Evolutionary conservation across 257 asterid genomes (phyloP).

Genomic region (Solanum verrucosum): DNA sequence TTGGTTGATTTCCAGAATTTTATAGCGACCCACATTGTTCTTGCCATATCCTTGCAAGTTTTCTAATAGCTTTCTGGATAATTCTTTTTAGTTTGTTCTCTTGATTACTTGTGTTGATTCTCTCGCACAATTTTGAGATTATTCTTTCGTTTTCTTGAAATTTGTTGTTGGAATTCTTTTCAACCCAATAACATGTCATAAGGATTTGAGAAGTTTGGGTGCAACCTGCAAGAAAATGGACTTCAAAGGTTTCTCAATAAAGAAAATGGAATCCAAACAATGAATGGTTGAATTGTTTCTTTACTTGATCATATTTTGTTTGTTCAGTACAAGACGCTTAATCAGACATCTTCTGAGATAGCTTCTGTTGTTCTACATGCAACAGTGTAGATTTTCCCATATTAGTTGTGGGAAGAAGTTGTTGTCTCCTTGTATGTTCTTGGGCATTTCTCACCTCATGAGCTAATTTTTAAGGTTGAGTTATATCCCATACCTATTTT

Average conservation of each 20-base stretch:
- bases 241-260: neutral
- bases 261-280: neutral
- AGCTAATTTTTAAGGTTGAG: neutral
- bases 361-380: neutral
- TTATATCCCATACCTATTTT: neutral
- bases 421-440: neutral
- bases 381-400: neutral
- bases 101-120: neutral
- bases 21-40: neutral
- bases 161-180: neutral
- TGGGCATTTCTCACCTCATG: neutral
- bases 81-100: neutral
- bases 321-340: neutral
- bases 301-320: neutral
- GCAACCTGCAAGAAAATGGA: neutral
- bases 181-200: neutral
- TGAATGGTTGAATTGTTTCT: neutral
- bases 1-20: neutral
- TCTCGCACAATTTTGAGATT: neutral
- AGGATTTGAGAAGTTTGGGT: neutral
- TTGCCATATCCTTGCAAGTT: neutral
- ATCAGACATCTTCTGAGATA: neutral
- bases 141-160: neutral
- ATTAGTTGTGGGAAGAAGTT: neutral
- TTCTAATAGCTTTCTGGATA: neutral